phyloP scores from a whole-genome alignment of 441 rosid species.

The Pelargonium myrrhifolium region DNA sequence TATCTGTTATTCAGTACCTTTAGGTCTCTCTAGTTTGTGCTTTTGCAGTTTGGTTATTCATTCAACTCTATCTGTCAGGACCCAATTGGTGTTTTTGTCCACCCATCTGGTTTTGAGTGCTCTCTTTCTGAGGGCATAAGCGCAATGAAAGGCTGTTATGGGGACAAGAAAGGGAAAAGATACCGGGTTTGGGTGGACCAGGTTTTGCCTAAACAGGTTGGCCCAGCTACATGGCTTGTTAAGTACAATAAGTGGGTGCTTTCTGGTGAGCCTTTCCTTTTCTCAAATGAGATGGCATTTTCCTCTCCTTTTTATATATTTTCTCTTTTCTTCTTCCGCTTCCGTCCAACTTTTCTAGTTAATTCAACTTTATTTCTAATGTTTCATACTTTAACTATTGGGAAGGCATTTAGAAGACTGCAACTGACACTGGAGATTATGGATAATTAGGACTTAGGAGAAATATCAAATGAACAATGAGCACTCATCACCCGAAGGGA shows the following conservation, averaged over 20 bases:
- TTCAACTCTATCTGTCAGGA: slow-evolving; percentile 34
- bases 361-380: background rate
- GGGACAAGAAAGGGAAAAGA: slow-evolving; percentile 66
- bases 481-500: too few species aligned
- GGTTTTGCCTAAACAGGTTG: slow-evolving; percentile 44
- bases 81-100: slow-evolving; percentile 43
- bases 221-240: slow-evolving; percentile 49
- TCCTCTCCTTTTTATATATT: background rate
- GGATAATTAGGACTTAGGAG: too few species aligned
- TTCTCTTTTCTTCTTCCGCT: background rate
- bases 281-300: background rate
- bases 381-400: background rate
- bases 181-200: slow-evolving; percentile 78
- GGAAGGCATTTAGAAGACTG: background rate
- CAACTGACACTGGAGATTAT: too few species aligned
- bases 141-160: slow-evolving; percentile 43
- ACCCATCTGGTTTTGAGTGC: slow-evolving; percentile 65
- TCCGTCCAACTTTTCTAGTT: background rate
- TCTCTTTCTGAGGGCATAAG: slow-evolving; percentile 44
- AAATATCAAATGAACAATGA: too few species aligned
- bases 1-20: background rate
- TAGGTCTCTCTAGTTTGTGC: background rate
- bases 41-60: slow-evolving; percentile 14
- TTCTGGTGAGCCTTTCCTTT: slow-evolving; percentile 34
- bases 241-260: slow-evolving; percentile 54